Evolutionary conservation across 805 yeast species (phyloP), one percentile per base, ranked within the genome.

Genomic region (Jamesozyma piceae): DNA sequence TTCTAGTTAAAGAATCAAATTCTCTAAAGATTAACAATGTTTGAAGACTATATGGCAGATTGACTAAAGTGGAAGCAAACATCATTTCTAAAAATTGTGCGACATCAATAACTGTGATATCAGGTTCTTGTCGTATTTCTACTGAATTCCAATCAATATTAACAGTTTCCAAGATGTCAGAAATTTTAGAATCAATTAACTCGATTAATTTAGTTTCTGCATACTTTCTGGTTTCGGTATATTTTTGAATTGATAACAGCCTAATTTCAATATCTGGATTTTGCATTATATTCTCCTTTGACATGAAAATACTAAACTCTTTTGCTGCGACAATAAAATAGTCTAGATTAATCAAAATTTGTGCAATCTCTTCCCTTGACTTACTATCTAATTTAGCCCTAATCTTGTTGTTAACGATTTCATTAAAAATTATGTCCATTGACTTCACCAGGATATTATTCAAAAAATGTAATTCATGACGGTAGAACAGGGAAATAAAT

Each of bases 331-430:
- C 77, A 34, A 84, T 72, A 60, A 89, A 90, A 59, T 84, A 86
- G 57, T 90, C 96, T 53, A 90, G 67, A 59, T 92, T 88, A 44
- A 92, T 82, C 50, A 85, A 71, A 50, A 86, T 85, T 66, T 92
- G 97, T 0, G 95, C 82, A 22, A 87, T 74, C 50, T 87, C 89
- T 62, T 90, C 97, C 56, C 95, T 84, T 48, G 88, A 83, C 11
- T 81, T 75, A 2, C 88, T 73, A 50, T 77, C 73, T 38, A 82
- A 72, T 46, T 78, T 77, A 13, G 72, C 70, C 43, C 75, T 71
- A 38, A 84, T 75, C 46, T 80, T 76, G 33, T 69, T 69, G 51
- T 86, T 74, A 1, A 90, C 82, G 2, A 84, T 75, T 35, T 75
- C 73, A 17, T 75, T 72, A 47, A 89, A 68, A n/a, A 87, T 74